Percentiles rank a stretch among this genome's conserved stretches.
Evolutionary conservation across 2,329 filamentous ascomycete species (phyloP).

Genomic region (Verticillium tricorpus): DNA sequence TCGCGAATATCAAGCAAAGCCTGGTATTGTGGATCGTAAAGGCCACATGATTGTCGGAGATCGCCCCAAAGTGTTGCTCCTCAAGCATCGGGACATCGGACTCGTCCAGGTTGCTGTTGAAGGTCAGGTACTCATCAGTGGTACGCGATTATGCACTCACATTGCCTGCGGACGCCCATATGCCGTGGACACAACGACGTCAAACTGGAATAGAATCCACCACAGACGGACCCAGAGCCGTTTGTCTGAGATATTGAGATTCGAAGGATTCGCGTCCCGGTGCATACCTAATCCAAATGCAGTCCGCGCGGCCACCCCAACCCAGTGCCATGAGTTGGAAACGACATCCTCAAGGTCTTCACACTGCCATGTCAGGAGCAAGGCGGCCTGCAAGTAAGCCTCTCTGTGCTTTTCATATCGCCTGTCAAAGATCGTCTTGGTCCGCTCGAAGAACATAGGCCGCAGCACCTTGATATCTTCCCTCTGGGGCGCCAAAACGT

Average conservation of each 20-base stretch:
- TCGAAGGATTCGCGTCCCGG: constrained; percentile 24
- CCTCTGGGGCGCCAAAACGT: constrained; percentile 36
- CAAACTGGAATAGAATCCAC: constrained; percentile 36
- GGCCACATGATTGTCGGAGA: constrained; percentile 30
- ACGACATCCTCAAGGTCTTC: constrained; percentile 51
- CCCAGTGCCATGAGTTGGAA: constrained; percentile 48
- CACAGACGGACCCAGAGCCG: constrained; percentile 31
- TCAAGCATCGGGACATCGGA: constrained; percentile 42
- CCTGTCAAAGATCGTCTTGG: constrained; percentile 48
- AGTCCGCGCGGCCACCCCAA: constrained; percentile 46
- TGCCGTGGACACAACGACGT: constrained; percentile 28
- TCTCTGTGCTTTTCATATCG: constrained; percentile 49
- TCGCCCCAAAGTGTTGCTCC: constrained; percentile 37
- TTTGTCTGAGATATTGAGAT: constrained; percentile 24
- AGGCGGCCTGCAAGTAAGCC: constrained; percentile 47
- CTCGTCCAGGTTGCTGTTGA: constrained; percentile 38
- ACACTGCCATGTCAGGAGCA: constrained; percentile 52
- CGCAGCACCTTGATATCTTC: constrained; percentile 36
- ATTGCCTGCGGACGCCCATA: constrained; percentile 49
- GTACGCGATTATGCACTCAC: constrained; percentile 15
- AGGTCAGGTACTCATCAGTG: not conserved
- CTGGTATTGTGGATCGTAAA: constrained; percentile 44
- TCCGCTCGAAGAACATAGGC: constrained; percentile 44
- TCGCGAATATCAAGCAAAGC: constrained; percentile 44
- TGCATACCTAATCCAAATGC: constrained; percentile 52